A percentile compares a stretch with the other conserved stretches of the same genome.
Conservation (phyloP, 495 filamentous ascomycete genomes). For the Lentithecium fluviatile region DNA sequence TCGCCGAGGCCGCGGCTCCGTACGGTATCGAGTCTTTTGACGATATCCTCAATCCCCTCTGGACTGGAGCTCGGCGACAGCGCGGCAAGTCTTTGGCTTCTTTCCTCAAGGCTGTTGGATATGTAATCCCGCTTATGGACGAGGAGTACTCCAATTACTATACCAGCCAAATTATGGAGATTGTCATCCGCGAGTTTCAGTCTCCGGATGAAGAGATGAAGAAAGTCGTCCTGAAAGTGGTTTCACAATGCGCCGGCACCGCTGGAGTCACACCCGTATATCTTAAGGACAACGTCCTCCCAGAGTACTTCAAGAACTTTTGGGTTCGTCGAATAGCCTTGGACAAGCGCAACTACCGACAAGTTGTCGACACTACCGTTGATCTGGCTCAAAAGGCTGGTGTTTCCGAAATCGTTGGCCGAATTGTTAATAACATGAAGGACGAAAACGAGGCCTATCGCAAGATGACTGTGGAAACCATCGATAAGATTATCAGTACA, state of each 20-base stretch:
- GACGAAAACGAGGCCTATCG: conserved; percentile 98
- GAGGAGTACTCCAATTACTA: conserved; percentile 99
- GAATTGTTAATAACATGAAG: conserved; percentile 91
- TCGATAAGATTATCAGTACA: conserved; percentile 91
- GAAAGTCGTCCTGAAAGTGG: conserved; percentile 95
- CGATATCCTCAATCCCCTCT: conserved; percentile 93
- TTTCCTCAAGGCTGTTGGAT: conserved; percentile 96
- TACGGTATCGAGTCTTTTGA: conserved; percentile 99
- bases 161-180: conserved; percentile 98
- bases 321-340: conserved; percentile 97
- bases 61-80: conserved; percentile 93
- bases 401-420: conserved; percentile 88
- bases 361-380: conserved; percentile 97
- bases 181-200: conserved; percentile 90
- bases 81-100: conserved; percentile 93
- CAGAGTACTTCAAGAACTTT: conserved; percentile 98
- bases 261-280: conserved; percentile 93
- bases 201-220: conserved; percentile 99
- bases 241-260: conserved; percentile 94
- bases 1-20: conserved; percentile 94
- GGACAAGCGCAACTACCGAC: conserved; percentile 93
- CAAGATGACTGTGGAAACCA: conserved; percentile 98
- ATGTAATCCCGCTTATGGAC: conserved; percentile 99
- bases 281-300: conserved; percentile 89
- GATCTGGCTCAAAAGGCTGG: conserved; percentile 97